Percentiles rank a stretch among this genome's conserved stretches.
phyloP scores from a whole-genome alignment of 1,139 yeast genomes.

The Zygoascus hellenicus region DNA sequence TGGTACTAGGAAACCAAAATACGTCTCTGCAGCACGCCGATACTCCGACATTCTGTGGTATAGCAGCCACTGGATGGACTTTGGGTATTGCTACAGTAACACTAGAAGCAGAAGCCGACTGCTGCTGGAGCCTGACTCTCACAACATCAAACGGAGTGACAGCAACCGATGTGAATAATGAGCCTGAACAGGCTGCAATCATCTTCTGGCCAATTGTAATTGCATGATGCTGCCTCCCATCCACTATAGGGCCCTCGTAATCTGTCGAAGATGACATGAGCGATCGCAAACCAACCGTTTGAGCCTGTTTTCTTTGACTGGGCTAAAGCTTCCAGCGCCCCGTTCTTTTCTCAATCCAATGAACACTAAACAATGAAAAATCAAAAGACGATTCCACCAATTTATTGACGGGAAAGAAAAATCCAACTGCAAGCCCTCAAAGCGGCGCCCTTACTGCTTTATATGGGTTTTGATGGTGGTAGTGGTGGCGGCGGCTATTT shows the following conservation, averaged over 20 bases:
- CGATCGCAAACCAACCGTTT: too few relatives aligned
- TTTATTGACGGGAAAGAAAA: too few relatives aligned
- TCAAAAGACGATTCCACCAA: too few relatives aligned
- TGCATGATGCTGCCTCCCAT: constrained; percentile 11
- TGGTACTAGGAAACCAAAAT: constrained; percentile 36
- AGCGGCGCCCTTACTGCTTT: too few relatives aligned
- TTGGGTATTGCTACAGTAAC: constrained; percentile 10
- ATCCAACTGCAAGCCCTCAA: too few relatives aligned
- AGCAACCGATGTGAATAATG: constrained; percentile 70
- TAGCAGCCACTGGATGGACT: constrained; percentile 21
- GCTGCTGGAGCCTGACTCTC: constrained; percentile 85
- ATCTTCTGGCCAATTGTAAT: constrained; percentile 58
- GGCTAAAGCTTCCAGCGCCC: too few relatives aligned
- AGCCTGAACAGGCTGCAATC: constrained; percentile 89
- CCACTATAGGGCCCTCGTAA: constrained; percentile 13
- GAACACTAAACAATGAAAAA: too few relatives aligned
- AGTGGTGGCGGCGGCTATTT: too few relatives aligned
- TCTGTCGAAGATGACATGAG: constrained; percentile 6
- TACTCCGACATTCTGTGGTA: constrained; percentile 31
- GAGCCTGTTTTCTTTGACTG: too few relatives aligned
- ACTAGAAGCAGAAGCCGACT: constrained; percentile 39
- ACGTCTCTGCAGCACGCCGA: constrained; percentile 39
- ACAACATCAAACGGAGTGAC: constrained; percentile 95
- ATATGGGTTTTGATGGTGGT: too few relatives aligned
- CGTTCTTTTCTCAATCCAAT: too few relatives aligned